Evolutionary conservation across 2,329 filamentous ascomycete genomes (phyloP).

Genomic region (Xylariaceae sp.): DNA sequence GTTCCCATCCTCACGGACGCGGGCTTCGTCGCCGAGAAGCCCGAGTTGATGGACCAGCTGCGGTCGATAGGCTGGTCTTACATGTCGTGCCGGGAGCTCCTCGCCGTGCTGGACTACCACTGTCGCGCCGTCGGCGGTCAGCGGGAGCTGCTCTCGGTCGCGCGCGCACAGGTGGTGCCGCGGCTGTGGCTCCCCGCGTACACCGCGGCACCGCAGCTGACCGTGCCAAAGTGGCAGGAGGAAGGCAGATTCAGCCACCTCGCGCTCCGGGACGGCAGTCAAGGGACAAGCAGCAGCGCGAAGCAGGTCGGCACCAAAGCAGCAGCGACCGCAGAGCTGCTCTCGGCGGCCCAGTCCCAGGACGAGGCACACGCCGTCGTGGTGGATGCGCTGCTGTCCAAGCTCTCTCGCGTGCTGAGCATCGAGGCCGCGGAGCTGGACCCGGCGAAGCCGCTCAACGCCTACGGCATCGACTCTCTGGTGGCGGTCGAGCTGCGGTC

Average conservation of each 20-base stretch:
- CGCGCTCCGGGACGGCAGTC: constrained; percentile 8
- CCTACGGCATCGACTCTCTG: constrained; percentile 23
- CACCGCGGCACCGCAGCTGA: constrained; percentile 15
- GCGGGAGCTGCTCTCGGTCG: not conserved
- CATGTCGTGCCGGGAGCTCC: constrained; percentile 9
- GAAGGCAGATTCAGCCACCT: constrained; percentile 22
- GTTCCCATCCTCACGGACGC: constrained; percentile 13
- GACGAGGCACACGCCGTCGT: constrained; percentile 19
- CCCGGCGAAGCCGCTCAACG: constrained; percentile 14
- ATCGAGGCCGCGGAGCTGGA: constrained; percentile 19
- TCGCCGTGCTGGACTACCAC: constrained; percentile 21
- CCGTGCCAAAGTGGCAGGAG: constrained; percentile 13
- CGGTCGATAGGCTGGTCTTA: constrained; percentile 6
- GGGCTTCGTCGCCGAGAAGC: constrained; percentile 19
- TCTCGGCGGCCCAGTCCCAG: constrained; percentile 15
- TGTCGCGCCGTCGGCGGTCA: constrained; percentile 14
- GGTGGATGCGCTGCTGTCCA: constrained; percentile 20
- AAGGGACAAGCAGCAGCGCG: not conserved
- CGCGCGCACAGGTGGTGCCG: constrained; percentile 19
- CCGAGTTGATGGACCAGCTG: constrained; percentile 15
- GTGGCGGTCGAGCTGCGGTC: constrained; percentile 21
- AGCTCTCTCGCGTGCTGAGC: constrained; percentile 20
- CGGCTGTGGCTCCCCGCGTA: constrained; percentile 20
- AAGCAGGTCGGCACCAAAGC: constrained; percentile 4
- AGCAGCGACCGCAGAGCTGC: constrained; percentile 10